These are phyloP conservation scores for Colletotrichum spinosum DNA, from an alignment of 2,329 filamentous ascomycete genomes.

Conservation along the genomic window DNA sequence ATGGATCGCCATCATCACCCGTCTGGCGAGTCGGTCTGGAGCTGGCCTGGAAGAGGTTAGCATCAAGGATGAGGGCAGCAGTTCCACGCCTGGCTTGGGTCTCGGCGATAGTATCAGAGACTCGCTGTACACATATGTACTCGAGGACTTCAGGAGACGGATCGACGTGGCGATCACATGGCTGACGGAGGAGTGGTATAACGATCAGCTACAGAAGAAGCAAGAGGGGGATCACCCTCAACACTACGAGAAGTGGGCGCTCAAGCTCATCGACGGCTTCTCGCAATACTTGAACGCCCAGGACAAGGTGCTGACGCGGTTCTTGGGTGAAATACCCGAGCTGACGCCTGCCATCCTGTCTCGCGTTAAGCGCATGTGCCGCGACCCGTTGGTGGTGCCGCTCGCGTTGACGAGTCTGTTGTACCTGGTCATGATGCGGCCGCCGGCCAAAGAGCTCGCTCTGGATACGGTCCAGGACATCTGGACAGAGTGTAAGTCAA, in stretches of 20 bases:
- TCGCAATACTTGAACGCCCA: conserved; percentile 90
- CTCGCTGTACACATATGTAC: conserved; percentile 83
- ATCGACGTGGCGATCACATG: conserved; percentile 93
- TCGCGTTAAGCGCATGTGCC: conserved; percentile 75
- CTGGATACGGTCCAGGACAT: conserved; percentile 75
- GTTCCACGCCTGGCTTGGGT: conserved; percentile 48
- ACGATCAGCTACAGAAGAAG: conserved; percentile 71
- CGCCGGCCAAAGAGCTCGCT: conserved; percentile 71
- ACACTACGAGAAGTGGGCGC: conserved; percentile 83
- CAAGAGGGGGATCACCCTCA: conserved; percentile 60
- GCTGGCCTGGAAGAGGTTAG: conserved; percentile 73
- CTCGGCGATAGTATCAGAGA: conserved; percentile 82
- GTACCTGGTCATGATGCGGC: conserved; percentile 76
- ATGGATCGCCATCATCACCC: conserved; percentile 89
- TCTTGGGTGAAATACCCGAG: conserved; percentile 90
- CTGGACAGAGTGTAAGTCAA: conserved; percentile 72
- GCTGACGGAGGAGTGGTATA: conserved; percentile 99
- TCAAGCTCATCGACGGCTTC: conserved; percentile 89
- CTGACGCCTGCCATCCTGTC: conserved; percentile 78
- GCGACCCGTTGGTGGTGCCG: conserved; percentile 73
- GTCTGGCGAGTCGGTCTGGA: conserved; percentile 83
- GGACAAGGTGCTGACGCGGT: conserved; percentile 90
- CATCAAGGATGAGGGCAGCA: conserved; percentile 69
- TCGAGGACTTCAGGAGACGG: conserved; percentile 90
- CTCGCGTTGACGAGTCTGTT: conserved; percentile 73